These are phyloP conservation scores for Atalantia buxifolia DNA, from an alignment of 345 rosid species.

Conservation along the genomic window DNA sequence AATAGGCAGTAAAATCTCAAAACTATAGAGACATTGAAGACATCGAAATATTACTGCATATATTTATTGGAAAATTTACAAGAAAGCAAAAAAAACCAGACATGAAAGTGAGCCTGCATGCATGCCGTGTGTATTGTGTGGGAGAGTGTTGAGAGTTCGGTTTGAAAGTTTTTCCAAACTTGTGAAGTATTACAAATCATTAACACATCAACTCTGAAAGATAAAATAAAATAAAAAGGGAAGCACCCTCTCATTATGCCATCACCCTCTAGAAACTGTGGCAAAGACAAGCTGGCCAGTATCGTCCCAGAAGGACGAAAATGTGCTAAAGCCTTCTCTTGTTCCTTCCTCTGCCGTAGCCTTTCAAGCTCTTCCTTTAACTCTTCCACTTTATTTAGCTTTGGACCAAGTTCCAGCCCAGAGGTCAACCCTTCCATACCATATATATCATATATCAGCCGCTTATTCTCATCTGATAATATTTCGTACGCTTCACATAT, in stretches of 20 bases:
- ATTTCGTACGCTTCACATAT: constrained; percentile 93
- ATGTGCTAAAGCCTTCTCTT: constrained; percentile 57
- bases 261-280: constrained; percentile 68
- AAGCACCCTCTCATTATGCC: constrained; percentile 88
- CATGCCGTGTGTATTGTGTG: not conserved
- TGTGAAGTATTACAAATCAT: not conserved
- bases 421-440: constrained; percentile 91
- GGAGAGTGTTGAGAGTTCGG: not conserved
- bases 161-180: not conserved
- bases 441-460: constrained; percentile 83
- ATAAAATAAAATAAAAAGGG: not conserved
- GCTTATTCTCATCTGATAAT: constrained; percentile 73
- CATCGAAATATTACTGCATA: not conserved
- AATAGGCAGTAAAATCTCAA: not conserved
- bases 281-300: constrained; percentile 62
- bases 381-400: constrained; percentile 77
- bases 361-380: constrained; percentile 80
- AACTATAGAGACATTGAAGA: not conserved
- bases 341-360: constrained; percentile 59
- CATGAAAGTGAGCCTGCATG: not conserved
- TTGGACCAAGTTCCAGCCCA: constrained; percentile 88
- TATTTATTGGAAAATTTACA: not conserved
- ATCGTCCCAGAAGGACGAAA: constrained; percentile 70
- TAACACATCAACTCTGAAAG: constrained; percentile 1
- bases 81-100: not conserved